These are phyloP conservation scores for Fraxinus pennsylvanica DNA, from an alignment of 257 asterid genomes.

Conservation along the genomic window DNA sequence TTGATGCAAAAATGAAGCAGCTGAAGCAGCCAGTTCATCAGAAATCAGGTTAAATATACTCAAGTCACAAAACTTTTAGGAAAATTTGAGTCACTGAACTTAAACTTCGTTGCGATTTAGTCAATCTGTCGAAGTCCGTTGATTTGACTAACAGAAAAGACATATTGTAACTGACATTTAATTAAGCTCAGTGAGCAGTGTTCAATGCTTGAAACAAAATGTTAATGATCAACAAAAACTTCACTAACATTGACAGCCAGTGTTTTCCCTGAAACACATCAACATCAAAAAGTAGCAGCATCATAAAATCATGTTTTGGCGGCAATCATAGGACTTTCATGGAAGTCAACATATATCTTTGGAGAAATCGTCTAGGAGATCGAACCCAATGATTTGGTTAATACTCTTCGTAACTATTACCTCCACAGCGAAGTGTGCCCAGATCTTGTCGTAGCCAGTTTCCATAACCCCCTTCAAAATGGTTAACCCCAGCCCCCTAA, in stretches of 20 bases:
- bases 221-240: not conserved
- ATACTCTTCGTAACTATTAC: conserved; percentile 32
- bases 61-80: not conserved
- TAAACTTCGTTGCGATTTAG: too few relatives aligned
- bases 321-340: not conserved
- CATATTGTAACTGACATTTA: not conserved
- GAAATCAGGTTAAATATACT: not conserved
- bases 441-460: conserved; percentile 58
- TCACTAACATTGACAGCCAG: not conserved
- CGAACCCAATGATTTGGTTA: not conserved
- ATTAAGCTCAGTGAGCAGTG: not conserved
- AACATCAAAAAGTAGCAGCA: not conserved
- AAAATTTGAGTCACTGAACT: too few relatives aligned
- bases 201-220: not conserved
- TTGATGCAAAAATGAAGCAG: not conserved
- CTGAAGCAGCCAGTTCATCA: not conserved
- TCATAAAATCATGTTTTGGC: not conserved
- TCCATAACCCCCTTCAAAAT: conserved; percentile 82
- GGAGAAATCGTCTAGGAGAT: not conserved
- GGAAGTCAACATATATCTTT: not conserved
- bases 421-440: conserved; percentile 84
- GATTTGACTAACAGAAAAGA: not conserved
- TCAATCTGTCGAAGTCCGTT: not conserved
- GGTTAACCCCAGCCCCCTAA: conserved; percentile 73
- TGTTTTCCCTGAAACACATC: not conserved